Evolutionary conservation across 2,329 filamentous ascomycete species (phyloP), one percentile per base, ranked within the genome.

Genomic region (Epichloe sibirici): DNA sequence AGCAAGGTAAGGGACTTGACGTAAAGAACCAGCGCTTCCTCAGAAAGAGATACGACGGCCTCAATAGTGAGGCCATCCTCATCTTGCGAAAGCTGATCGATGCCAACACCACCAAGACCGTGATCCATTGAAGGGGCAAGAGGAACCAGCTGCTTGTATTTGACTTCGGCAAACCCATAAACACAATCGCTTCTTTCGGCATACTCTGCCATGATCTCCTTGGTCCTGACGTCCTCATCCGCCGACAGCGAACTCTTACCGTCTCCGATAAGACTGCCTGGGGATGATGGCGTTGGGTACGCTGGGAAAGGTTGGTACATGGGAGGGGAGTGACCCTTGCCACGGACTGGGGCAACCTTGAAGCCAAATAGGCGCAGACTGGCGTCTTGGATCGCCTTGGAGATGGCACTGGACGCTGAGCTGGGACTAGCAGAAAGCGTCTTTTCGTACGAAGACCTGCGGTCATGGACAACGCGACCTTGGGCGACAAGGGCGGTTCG

Each of bases 121-220:
- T 86, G 82, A 48, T 88, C 82, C 58, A 78, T 79, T 0, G 87
- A 91, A 1, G 91, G 93, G 1, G 88, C 83, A 45, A 93, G 73
- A 3, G 93, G 93, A 48, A 96, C 81, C n/a, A 98, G 78, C 68
- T 98, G 93, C 68, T 94, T 93, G 70, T 94, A 96, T 69, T 98
- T 98, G 64, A 98, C 91, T 70, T 98, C 91, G 5, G 93, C 93
- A 68, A 98, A 97, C 3, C 91, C 90, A 66, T 90, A 98, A 3
- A 98, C 90, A 45, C 96, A 93, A 66, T 98, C 90, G 64, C 90
- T 96, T 40, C 90, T 79, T 35, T 90, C 93, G 2, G 93, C 93
- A 57, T 88, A 85, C 61, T 97, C 90, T 66, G 98, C 91, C 53
- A 97, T 90, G 45, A 81, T 78, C 62, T 90, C 85, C 2, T 91